Conservation (phyloP, 176 grass and related monocot genomes). For the Zea luxurians region DNA sequence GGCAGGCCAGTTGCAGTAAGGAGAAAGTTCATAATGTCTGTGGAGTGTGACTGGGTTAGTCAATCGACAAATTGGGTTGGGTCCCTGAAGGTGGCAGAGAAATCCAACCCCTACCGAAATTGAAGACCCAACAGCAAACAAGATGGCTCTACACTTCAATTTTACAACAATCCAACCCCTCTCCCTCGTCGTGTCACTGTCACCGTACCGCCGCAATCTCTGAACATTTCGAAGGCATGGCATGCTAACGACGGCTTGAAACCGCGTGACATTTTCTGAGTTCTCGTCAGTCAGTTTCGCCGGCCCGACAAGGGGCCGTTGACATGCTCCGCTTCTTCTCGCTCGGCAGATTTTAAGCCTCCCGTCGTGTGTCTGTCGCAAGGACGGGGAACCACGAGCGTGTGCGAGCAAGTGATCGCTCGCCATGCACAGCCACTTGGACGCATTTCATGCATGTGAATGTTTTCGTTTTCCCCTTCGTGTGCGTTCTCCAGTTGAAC, state of each 20-base stretch:
- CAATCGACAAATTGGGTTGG: not conserved
- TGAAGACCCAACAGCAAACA: slow-evolving; percentile 2
- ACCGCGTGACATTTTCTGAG: not conserved
- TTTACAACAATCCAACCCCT: not conserved
- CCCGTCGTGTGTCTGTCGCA: not conserved
- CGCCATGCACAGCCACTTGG: slow-evolving; percentile 8
- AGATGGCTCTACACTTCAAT: not conserved
- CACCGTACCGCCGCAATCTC: slow-evolving; percentile 21
- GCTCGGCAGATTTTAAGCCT: not conserved
- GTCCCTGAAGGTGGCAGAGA: not conserved
- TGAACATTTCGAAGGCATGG: not conserved
- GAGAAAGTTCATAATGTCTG: not conserved
- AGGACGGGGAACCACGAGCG: slow-evolving; percentile 11
- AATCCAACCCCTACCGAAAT: not conserved
- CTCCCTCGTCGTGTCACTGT: not conserved
- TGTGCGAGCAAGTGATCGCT: not conserved
- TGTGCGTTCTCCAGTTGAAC: not conserved
- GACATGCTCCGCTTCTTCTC: not conserved
- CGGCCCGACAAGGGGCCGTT: not conserved
- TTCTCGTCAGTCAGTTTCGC: not conserved
- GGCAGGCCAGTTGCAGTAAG: not conserved
- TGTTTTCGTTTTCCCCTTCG: not conserved
- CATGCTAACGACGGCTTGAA: not conserved
- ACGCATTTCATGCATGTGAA: not conserved
- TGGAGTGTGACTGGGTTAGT: slow-evolving; percentile 9